phyloP scores from a whole-genome alignment of 2,329 filamentous ascomycete genomes.

The Trichoderma simmonsii region DNA sequence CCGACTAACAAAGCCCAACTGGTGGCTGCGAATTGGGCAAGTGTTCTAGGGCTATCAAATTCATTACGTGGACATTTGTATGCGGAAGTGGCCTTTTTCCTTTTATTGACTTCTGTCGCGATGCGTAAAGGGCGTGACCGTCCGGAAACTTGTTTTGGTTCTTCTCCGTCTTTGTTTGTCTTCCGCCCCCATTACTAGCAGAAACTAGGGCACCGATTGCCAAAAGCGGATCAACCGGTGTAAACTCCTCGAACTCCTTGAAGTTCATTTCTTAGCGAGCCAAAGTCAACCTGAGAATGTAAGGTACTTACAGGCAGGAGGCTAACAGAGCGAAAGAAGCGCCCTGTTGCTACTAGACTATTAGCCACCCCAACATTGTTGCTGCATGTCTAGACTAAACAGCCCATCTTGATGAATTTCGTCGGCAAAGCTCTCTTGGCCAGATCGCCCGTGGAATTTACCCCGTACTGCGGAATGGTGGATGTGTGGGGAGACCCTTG shows the following conservation, averaged over 20 bases:
- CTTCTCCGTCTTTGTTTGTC: not conserved
- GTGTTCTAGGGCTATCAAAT: not conserved
- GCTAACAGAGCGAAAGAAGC: not conserved
- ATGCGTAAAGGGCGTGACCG: not conserved
- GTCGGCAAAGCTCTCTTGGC: not conserved
- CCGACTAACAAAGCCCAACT: not conserved
- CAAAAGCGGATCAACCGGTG: not conserved
- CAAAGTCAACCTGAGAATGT: not conserved
- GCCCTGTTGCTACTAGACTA: not conserved
- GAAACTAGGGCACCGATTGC: not conserved
- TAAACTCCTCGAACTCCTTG: not conserved
- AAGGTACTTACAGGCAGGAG: not conserved
- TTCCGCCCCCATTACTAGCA: not conserved
- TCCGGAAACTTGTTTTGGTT: not conserved
- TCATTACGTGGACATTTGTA: not conserved
- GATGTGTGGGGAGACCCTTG: constrained; percentile 4
- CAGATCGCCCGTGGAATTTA: not conserved
- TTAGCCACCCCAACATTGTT: not conserved
- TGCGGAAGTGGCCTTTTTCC: not conserved
- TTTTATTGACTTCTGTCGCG: not conserved
- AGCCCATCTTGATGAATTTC: not conserved
- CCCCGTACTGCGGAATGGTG: not conserved
- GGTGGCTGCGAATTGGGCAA: not conserved
- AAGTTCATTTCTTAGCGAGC: not conserved
- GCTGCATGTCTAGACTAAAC: not conserved